These are phyloP conservation scores for Cavenderia fasciculata DNA, from an alignment of 78 protist genomes.

Conservation along the genomic window DNA sequence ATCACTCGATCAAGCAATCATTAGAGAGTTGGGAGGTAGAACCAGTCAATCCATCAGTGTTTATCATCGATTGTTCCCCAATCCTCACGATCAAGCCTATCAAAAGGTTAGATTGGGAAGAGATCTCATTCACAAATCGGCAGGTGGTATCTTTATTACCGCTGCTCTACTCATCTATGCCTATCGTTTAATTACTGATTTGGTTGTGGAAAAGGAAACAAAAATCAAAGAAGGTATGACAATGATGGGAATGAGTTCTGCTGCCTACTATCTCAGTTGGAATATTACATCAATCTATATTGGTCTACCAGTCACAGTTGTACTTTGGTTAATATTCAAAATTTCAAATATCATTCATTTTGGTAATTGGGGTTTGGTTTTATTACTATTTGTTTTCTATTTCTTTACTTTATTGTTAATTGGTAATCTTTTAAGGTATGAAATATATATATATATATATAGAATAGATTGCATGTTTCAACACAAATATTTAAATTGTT, in stretches of 20 bases:
- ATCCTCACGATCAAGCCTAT: slow-evolving; percentile 45
- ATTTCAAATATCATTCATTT: neutral
- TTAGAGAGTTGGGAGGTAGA: neutral
- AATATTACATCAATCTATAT: neutral
- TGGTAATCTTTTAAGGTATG: slow-evolving; percentile 1
- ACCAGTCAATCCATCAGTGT: neutral
- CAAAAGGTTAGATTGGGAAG: slow-evolving; percentile 37
- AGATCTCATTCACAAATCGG: slow-evolving; percentile 4
- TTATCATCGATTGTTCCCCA: slow-evolving; percentile 7
- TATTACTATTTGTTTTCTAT: slow-evolving; percentile 19
- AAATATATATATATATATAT: neutral
- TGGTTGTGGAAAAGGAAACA: slow-evolving; percentile 62
- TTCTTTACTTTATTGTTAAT: slow-evolving; percentile 3
- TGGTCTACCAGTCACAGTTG: slow-evolving; percentile 4
- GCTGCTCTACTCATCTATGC: slow-evolving; percentile 56
- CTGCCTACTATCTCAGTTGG: slow-evolving; percentile 47
- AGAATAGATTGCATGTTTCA: neutral
- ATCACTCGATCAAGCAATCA: slow-evolving; percentile 22
- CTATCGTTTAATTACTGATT: slow-evolving; percentile 28
- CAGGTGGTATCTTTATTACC: slow-evolving; percentile 46
- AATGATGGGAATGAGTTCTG: slow-evolving; percentile 48
- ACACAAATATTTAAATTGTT: neutral
- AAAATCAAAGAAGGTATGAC: slow-evolving; percentile 60
- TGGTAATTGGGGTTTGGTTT: slow-evolving; percentile 10
- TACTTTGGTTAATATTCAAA: neutral